Conservation (phyloP, 139 green algal genomes). For the Volvox africanus region DNA sequence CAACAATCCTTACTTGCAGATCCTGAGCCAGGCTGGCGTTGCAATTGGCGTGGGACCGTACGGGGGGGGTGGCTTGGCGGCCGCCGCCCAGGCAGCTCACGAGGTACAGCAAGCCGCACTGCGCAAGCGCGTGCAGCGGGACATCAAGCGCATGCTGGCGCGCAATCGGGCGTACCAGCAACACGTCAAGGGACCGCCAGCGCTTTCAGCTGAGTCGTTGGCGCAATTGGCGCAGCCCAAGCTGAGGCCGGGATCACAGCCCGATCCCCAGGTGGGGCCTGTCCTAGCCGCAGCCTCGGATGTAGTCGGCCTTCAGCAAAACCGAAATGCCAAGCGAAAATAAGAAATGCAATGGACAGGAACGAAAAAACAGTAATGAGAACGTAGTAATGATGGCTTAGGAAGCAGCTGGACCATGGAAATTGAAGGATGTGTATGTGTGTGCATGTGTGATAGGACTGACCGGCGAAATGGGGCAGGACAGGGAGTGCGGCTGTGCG, state of each 20-base stretch:
- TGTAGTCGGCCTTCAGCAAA: no score
- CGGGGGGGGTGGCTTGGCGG: background rate
- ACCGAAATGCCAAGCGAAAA: no score
- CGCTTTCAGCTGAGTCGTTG: background rate
- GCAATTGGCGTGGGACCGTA: background rate
- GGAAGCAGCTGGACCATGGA: no score
- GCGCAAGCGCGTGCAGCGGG: slow-evolving; percentile 23
- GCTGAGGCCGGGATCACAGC: background rate
- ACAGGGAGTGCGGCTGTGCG: no score
- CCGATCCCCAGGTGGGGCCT: slow-evolving; percentile 1
- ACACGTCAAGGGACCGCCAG: background rate
- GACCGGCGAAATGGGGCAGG: no score
- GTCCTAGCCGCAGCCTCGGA: no score
- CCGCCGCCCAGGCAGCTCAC: slow-evolving; percentile 2
- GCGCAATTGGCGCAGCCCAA: background rate
- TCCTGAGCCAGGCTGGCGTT: background rate
- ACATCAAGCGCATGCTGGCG: slow-evolving; percentile 5
- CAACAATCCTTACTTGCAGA: background rate
- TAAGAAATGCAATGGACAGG: no score
- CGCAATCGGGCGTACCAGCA: slow-evolving; percentile 17
- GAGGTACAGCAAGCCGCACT: slow-evolving; percentile 31
- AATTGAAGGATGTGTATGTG: no score
- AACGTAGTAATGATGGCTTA: no score
- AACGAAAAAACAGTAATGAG: no score
- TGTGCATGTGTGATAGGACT: no score